Base-by-base conservation (phyloP, 1,284 basidiomycete genomes). In the Apiotrichum montevideense region DNA sequence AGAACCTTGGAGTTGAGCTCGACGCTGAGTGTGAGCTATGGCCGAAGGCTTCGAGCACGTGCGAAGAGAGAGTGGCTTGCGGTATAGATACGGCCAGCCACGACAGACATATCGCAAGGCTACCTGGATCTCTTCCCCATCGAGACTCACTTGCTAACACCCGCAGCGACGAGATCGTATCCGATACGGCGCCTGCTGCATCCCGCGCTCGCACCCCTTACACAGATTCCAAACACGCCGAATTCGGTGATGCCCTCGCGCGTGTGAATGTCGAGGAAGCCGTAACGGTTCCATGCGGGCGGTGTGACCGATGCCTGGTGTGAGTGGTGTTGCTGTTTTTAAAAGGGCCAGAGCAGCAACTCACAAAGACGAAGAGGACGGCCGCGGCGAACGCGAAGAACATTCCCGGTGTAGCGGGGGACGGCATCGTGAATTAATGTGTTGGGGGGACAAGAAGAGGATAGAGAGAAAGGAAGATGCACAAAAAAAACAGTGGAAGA, bases 171-270 rank as follows among this genome's bases (percentile, higher is more conserved):
- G 39, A 76, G 56, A 41, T 66, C 45, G 59, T 77, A 77, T 9
- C 75, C 74, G 9, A 76, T 57, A 15, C 43, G 51, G 42, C 60
- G 58, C 1, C 35, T 21, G 6, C 67, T 63, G 56, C 61, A 78
- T 61, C 8, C 72, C 67, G 45, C 82, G n/a, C 85, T 49, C 8
- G 47, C 47, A 6, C 47, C 87, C 14, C 85, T 85, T 72, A 72
- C 44, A 59, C 74, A 77, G n/a, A 80, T 84, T 2, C 88, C 88
- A 69, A 89, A 89, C 33, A 87, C 83, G 67, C 89, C 89, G 64
- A 85, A 90, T 64, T 80, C 80, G 14, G 81, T 75, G 37, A 66
- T 66, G 2, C 58, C 48, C 3, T 66, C 70, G 6, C 73, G 76
- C 6, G 71, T 67, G 4, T 75, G 77, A 29, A 83, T 82, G 55